Base-by-base conservation (phyloP, 768 basidiomycete genomes). In the Heimioporus sp. region DNA sequence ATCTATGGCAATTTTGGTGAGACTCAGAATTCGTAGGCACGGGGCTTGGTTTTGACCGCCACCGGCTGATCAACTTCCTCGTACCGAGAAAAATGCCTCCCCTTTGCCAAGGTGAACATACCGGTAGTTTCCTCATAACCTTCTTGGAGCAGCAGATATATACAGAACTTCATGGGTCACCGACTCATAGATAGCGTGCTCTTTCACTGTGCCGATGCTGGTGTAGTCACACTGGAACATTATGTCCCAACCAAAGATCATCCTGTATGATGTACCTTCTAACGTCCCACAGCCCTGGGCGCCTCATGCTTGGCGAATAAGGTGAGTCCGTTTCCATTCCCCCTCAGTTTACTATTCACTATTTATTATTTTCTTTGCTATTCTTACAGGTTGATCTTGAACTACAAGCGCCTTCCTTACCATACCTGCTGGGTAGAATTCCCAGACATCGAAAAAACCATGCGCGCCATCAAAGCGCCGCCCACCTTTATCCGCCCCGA, bases 331-430 rank as follows among this genome's bases (percentile, higher is more conserved):
- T 49, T 15, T 13, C 35, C 37, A 11, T 54, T 12, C 35, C n/a
- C 30, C 24, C 16, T 21, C 9, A 12, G 20, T 43, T 49, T 12
- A 10, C 36, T 13, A 31, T 28, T 10, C 16, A 24, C 31, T 40
- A 30, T n/a, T 51, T 16, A 40, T 48, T 19, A 5, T 52, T 34
- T 1, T 21, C 6, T 39, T 24, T 2, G 21, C 5, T 31, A 39
- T 39, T 24, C 34, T 40, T 38, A n/a, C 39, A 88, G 87, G 43
- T 80, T 88, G 46, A 81, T 88, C 40, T 72, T 90, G n/a, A 90
- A 90, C 63, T 89, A 80, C 63, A 90, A 90, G 62, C 78, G 83
- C 4, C 76, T 91, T 8, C 80, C 76, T 0, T 86, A 90, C 62
- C 77, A 76, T 38, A 91, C 88, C 0, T 70, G 76, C 21, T 89